Conservation (phyloP, 164 flowering plant genomes). For the Euptelea pleiosperma region DNA sequence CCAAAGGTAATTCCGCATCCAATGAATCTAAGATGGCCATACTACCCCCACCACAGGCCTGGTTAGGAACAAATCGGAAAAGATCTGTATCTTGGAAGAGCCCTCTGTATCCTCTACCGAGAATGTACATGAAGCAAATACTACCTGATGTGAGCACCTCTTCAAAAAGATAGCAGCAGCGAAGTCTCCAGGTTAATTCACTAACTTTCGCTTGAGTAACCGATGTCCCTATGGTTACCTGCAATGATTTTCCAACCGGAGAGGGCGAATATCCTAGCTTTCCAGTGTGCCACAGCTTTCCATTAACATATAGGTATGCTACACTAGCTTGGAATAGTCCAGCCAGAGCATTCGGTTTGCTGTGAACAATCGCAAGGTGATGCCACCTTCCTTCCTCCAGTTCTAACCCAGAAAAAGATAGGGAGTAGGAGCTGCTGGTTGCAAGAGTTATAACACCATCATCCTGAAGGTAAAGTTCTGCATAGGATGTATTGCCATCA, state of each 20-base stretch:
- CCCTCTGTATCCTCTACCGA: slow-evolving; percentile 98
- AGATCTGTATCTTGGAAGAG: slow-evolving; percentile 92
- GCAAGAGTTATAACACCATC: slow-evolving; percentile 90
- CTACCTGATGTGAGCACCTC: slow-evolving; percentile 91
- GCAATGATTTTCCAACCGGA: slow-evolving; percentile 87
- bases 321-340: slow-evolving; percentile 98
- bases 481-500: slow-evolving; percentile 61
- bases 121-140: slow-evolving; percentile 95
- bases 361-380: slow-evolving; percentile 97
- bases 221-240: slow-evolving; percentile 88
- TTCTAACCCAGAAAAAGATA: slow-evolving; percentile 83
- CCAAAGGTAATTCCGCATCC: slow-evolving; percentile 67
- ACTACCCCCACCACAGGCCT: slow-evolving; percentile 98
- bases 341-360: slow-evolving; percentile 98
- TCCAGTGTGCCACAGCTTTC: slow-evolving; percentile 93
- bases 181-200: slow-evolving; percentile 79
- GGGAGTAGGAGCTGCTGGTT: slow-evolving; percentile 77
- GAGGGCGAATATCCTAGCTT: slow-evolving; percentile 96
- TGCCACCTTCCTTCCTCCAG: slow-evolving; percentile 95
- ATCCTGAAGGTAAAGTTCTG: slow-evolving; percentile 88
- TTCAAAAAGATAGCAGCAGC: slow-evolving; percentile 93
- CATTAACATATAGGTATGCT: slow-evolving; percentile 87
- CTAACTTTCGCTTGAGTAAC: slow-evolving; percentile 53
- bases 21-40: slow-evolving; percentile 95
- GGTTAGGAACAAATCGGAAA: slow-evolving; percentile 88